These are phyloP conservation scores for Penicillium capsulatum DNA, from an alignment of 2,329 filamentous ascomycete species.

Conservation along the genomic window DNA sequence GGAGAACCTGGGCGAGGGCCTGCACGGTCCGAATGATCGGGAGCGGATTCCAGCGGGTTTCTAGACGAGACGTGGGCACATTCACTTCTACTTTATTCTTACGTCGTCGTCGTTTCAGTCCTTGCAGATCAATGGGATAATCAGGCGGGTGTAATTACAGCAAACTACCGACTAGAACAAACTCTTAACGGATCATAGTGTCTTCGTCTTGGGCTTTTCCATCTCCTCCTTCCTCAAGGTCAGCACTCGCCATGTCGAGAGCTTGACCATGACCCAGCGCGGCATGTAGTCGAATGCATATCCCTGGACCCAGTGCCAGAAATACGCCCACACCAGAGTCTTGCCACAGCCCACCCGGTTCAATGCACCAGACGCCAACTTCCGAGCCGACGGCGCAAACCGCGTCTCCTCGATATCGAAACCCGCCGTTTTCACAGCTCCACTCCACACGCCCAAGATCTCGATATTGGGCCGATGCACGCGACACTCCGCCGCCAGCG, in stretches of 20 bases:
- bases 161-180: conserved; percentile 1
- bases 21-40: conserved; percentile 45
- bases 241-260: conserved; percentile 9
- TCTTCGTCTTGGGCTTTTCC: conserved; percentile 9
- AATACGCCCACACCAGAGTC: conserved; percentile 30
- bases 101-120: not conserved
- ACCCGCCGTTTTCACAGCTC: conserved; percentile 27
- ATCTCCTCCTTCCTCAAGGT: conserved; percentile 10
- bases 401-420: conserved; percentile 22
- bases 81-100: not conserved
- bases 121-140: conserved; percentile 10
- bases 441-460: conserved; percentile 38
- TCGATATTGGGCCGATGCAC: conserved; percentile 38
- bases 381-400: conserved; percentile 28
- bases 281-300: conserved; percentile 18
- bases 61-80: conserved; percentile 20
- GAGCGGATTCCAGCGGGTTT: conserved; percentile 38
- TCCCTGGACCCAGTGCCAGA: conserved; percentile 31
- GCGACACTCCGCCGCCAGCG: conserved; percentile 44
- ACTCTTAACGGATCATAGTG: too few species aligned
- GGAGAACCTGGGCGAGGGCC: conserved; percentile 53
- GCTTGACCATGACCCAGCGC: conserved; percentile 14
- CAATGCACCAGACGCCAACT: conserved; percentile 32
- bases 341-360: conserved; percentile 35
- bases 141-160: conserved; percentile 7